These are phyloP conservation scores for Glaciozyma martinii DNA, from an alignment of 768 basidiomycete genomes.

Conservation along the genomic window DNA sequence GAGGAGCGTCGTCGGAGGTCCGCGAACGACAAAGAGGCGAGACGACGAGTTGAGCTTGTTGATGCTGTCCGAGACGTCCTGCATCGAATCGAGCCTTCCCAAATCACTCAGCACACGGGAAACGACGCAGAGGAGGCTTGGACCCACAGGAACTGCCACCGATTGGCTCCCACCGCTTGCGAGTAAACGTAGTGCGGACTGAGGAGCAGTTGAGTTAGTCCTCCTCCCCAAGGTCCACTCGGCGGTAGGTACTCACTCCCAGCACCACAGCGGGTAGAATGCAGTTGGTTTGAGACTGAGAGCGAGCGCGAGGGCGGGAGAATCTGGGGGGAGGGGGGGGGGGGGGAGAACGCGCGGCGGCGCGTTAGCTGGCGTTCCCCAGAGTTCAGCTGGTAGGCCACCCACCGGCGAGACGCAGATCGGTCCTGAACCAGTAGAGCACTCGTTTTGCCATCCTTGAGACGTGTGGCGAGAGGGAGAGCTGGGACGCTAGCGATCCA, in stretches of 20 bases:
- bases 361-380: background rate
- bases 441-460: conserved; percentile 19
- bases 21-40: conserved; percentile 38
- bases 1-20: conserved; percentile 37
- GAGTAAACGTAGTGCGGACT: conserved; percentile 35
- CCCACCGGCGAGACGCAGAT: conserved; percentile 37
- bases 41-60: conserved; percentile 36
- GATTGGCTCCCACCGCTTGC: conserved; percentile 39
- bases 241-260: conserved; percentile 33
- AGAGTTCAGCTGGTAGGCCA: background rate
- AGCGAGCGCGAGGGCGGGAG: conserved; percentile 35
- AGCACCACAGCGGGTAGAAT: conserved; percentile 39
- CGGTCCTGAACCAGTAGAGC: conserved; percentile 42
- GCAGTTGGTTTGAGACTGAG: conserved; percentile 30
- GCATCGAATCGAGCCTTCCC: conserved; percentile 36
- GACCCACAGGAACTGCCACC: conserved; percentile 31
- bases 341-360: too few relatives aligned
- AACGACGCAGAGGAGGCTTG: background rate
- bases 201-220: background rate
- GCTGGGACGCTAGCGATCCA: too few relatives aligned
- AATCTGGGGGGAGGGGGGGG: conserved; percentile 30
- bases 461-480: background rate
- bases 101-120: conserved; percentile 33
- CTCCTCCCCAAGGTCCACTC: background rate
- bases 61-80: conserved; percentile 34